Percentiles rank a stretch among this genome's conserved stretches.
phyloP scores from a whole-genome alignment of 345 rosid genomes.

The Draba incana region DNA sequence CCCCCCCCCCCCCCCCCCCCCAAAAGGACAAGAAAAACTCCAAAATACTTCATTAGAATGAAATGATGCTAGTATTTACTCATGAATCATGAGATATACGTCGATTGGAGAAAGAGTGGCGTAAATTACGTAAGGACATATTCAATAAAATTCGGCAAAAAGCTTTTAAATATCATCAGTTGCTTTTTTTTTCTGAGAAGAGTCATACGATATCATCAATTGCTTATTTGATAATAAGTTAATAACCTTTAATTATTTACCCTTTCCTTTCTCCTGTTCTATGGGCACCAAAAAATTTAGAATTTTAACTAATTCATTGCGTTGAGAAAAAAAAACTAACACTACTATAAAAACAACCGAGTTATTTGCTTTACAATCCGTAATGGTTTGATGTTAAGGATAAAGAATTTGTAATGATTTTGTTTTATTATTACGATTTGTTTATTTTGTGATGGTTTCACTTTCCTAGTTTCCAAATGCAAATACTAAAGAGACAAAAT shows the following conservation, averaged over 20 bases:
- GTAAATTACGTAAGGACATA: constrained; percentile 32
- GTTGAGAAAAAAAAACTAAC: too few species aligned
- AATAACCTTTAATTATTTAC: not conserved
- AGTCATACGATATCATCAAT: too few species aligned
- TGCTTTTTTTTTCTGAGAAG: not conserved
- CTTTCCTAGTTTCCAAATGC: too few species aligned
- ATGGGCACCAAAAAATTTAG: too few species aligned
- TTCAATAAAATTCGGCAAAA: not conserved
- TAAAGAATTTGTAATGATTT: not conserved
- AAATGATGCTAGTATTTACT: not conserved
- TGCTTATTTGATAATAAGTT: not conserved
- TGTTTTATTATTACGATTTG: not conserved
- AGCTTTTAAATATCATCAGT: not conserved
- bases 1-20: too few species aligned
- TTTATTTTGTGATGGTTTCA: too few species aligned
- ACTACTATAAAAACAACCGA: not conserved
- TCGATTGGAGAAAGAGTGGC: constrained; percentile 29
- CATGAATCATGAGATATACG: constrained; percentile 8
- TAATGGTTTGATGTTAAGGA: constrained; percentile 7
- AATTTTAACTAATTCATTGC: too few species aligned
- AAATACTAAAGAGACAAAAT: constrained; percentile 14
- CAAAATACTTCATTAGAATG: not conserved
- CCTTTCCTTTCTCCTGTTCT: too few species aligned
- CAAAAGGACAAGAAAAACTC: too few species aligned
- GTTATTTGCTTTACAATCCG: not conserved